phyloP scores from a whole-genome alignment of 2,329 filamentous ascomycete genomes.

The Nothophaeocryptopus gaeumannii region DNA sequence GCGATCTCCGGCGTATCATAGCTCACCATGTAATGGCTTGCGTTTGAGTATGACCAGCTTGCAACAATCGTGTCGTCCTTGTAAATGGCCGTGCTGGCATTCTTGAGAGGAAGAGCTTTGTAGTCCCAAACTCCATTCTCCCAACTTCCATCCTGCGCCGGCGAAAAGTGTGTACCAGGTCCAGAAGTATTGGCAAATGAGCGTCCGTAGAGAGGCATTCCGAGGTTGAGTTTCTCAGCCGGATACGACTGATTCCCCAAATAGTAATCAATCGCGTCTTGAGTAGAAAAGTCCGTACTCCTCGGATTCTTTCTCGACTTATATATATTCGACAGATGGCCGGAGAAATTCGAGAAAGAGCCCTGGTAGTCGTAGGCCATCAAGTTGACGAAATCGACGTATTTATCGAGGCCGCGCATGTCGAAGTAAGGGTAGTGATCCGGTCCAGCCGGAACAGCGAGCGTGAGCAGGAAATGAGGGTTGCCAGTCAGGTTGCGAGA shows the following conservation, averaged over 20 bases:
- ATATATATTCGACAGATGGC: constrained; percentile 77
- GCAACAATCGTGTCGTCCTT: constrained; percentile 63
- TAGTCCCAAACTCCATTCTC: constrained; percentile 68
- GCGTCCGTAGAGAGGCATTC: constrained; percentile 88
- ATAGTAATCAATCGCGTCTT: constrained; percentile 69
- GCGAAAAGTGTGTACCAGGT: constrained; percentile 64
- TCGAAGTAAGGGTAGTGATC: constrained; percentile 42
- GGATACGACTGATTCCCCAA: constrained; percentile 53
- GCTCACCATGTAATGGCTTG: constrained; percentile 64
- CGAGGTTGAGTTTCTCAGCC: constrained; percentile 71
- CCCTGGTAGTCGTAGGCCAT: constrained; percentile 61
- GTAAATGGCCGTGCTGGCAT: constrained; percentile 59
- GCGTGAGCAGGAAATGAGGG: constrained; percentile 42
- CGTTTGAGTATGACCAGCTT: constrained; percentile 70
- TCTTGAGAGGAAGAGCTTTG: constrained; percentile 57
- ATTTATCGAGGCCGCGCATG: constrained; percentile 37
- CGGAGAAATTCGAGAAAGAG: constrained; percentile 50
- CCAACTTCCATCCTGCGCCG: constrained; percentile 74
- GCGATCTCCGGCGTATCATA: constrained; percentile 70
- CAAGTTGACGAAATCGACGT: constrained; percentile 47
- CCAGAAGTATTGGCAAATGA: constrained; percentile 77
- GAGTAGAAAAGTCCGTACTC: constrained; percentile 74
- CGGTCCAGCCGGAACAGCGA: constrained; percentile 43
- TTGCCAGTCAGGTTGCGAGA: constrained; percentile 17
- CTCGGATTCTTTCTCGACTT: constrained; percentile 55